Evolutionary conservation across 495 filamentous ascomycete species (phyloP).

Genomic region (Poronia punctata): DNA sequence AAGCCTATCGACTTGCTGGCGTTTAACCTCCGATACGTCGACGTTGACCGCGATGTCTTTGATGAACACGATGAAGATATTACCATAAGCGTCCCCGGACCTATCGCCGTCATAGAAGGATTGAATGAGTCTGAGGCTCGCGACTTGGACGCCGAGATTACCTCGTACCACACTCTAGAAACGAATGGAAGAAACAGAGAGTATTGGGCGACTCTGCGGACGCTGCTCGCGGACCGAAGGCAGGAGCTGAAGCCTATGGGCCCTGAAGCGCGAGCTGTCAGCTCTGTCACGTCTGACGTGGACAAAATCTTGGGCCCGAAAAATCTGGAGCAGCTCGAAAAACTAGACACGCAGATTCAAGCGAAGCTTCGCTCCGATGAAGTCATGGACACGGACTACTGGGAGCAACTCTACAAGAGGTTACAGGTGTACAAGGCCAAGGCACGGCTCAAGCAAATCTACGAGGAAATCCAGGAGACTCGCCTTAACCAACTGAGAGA

Average conservation of each 20-base stretch:
- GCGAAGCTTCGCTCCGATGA: slow-evolving; percentile 80
- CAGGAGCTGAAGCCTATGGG: slow-evolving; percentile 55
- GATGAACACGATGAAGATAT: slow-evolving; percentile 78
- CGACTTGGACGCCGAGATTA: slow-evolving; percentile 82
- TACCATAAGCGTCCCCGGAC: slow-evolving; percentile 69
- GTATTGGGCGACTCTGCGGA: slow-evolving; percentile 88
- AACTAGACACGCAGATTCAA: slow-evolving; percentile 76
- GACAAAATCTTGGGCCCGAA: slow-evolving; percentile 83
- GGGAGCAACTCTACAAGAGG: slow-evolving; percentile 85
- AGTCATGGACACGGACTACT: slow-evolving; percentile 93
- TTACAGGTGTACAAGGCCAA: slow-evolving; percentile 86
- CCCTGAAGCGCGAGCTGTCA: slow-evolving; percentile 64
- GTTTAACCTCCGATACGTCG: slow-evolving; percentile 80
- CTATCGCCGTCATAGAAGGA: slow-evolving; percentile 73
- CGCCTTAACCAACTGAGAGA: slow-evolving; percentile 60
- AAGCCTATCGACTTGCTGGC: slow-evolving; percentile 95
- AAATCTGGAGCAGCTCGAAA: slow-evolving; percentile 75
- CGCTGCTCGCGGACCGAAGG: slow-evolving; percentile 74
- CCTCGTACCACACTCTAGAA: slow-evolving; percentile 77
- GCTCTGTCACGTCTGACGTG: slow-evolving; percentile 78
- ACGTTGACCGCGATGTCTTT: slow-evolving; percentile 66
- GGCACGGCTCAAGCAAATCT: slow-evolving; percentile 75
- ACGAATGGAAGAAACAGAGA: slow-evolving; percentile 66
- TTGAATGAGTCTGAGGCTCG: slow-evolving; percentile 61
- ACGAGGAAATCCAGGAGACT: slow-evolving; percentile 67